Conservation (phyloP, 2,329 filamentous ascomycete species). For the Dothiorella sarmentorum region DNA sequence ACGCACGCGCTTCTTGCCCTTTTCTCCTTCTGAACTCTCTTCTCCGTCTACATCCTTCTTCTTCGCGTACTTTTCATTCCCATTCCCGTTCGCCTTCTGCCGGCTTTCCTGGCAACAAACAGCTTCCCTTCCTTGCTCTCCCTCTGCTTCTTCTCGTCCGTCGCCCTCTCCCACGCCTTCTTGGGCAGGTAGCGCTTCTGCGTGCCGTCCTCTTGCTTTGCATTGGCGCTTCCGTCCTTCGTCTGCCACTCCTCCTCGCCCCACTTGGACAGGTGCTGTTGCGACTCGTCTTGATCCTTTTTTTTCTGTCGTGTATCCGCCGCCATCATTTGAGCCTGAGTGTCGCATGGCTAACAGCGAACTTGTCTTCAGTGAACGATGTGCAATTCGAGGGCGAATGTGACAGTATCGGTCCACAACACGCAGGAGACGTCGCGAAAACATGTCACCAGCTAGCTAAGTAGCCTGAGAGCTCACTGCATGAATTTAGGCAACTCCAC, state of each 20-base stretch:
- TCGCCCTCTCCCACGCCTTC: constrained; percentile 48
- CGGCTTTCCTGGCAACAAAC: constrained; percentile 41
- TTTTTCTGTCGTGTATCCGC: constrained; percentile 46
- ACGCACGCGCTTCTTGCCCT: constrained; percentile 28
- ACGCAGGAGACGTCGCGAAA: background rate
- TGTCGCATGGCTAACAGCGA: constrained; percentile 30
- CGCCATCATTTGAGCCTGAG: constrained; percentile 47
- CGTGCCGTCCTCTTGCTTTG: constrained; percentile 44
- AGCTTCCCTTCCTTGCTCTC: constrained; percentile 43
- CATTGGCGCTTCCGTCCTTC: constrained; percentile 45
- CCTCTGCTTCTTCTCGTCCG: constrained; percentile 42
- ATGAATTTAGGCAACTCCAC: too few relatives aligned
- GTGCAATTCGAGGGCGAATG: background rate
- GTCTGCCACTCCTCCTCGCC: constrained; percentile 50
- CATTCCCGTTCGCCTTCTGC: constrained; percentile 35
- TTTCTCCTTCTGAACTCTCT: constrained; percentile 31
- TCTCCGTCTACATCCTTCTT: constrained; percentile 25
- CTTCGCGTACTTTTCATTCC: constrained; percentile 32
- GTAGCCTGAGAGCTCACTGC: too few relatives aligned
- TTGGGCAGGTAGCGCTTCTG: constrained; percentile 46
- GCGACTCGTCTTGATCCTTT: constrained; percentile 42
- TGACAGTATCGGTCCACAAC: background rate
- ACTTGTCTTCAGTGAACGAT: background rate
- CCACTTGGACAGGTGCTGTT: constrained; percentile 46
- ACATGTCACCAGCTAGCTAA: background rate